These are phyloP conservation scores for Beauveria medogensis DNA, from an alignment of 2,329 filamentous ascomycete genomes.

Conservation along the genomic window DNA sequence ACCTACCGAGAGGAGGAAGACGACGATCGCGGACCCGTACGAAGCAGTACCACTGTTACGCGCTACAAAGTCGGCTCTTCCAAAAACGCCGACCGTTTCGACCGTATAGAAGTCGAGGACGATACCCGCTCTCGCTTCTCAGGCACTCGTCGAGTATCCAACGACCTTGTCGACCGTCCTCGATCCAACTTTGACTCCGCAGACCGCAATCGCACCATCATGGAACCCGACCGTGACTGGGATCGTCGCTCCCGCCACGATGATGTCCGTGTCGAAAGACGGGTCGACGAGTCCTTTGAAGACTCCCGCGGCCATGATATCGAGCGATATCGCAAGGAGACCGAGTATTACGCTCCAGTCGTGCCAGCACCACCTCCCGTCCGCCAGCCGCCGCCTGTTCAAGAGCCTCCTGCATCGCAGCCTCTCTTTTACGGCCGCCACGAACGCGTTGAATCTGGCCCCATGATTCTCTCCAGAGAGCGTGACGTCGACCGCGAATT, in stretches of 20 bases:
- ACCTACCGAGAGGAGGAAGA: slow-evolving; percentile 29
- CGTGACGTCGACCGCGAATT: slow-evolving; percentile 31
- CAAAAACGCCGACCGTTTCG: slow-evolving; percentile 31
- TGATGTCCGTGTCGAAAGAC: slow-evolving; percentile 45
- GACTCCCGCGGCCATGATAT: slow-evolving; percentile 40
- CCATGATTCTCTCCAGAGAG: slow-evolving; percentile 34
- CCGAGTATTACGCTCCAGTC: slow-evolving; percentile 50
- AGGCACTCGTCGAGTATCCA: slow-evolving; percentile 28
- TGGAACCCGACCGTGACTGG: slow-evolving; percentile 36
- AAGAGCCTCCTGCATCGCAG: slow-evolving; percentile 46
- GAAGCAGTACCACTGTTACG: slow-evolving; percentile 38
- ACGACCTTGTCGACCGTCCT: slow-evolving; percentile 37
- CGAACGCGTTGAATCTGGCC: slow-evolving; percentile 35
- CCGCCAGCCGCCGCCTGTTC: slow-evolving; percentile 45
- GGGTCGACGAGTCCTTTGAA: slow-evolving; percentile 41
- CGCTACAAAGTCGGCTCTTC: slow-evolving; percentile 41
- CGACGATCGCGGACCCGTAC: slow-evolving; percentile 32
- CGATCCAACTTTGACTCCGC: slow-evolving; percentile 41
- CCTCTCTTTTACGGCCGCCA: slow-evolving; percentile 42
- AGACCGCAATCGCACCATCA: slow-evolving; percentile 29
- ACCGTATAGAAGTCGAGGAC: slow-evolving; percentile 37
- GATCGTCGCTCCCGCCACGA: slow-evolving; percentile 34
- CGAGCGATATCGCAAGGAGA: slow-evolving; percentile 53
- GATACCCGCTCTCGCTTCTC: slow-evolving; percentile 37
- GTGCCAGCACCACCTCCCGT: slow-evolving; percentile 43